phyloP scores from a whole-genome alignment of 495 filamentous ascomycete species.

The Neurospora sp. region DNA sequence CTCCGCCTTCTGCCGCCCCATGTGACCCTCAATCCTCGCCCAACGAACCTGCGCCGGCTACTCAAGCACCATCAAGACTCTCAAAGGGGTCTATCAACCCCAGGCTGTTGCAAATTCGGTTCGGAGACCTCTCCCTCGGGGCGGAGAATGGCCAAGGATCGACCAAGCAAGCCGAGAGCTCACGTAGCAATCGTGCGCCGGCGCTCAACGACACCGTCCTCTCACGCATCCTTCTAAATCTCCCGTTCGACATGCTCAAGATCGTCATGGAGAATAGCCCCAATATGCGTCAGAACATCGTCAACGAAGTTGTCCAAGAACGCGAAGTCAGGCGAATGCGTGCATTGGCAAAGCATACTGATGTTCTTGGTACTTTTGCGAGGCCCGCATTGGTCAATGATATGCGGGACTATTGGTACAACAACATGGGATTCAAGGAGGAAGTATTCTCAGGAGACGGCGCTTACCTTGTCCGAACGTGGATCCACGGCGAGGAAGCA shows the following conservation, averaged over 20 bases:
- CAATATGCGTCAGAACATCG: conserved; percentile 31
- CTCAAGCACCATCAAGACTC: conserved; percentile 31
- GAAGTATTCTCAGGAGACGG: conserved; percentile 22
- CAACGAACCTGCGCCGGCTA: conserved; percentile 8
- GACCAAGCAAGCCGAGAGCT: not conserved
- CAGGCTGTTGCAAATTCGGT: conserved; percentile 48
- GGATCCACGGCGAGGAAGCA: conserved; percentile 7
- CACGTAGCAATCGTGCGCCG: conserved; percentile 1
- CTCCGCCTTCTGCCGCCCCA: not conserved
- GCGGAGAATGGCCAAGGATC: not conserved
- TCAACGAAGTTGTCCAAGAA: conserved; percentile 47
- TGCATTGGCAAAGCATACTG: conserved; percentile 22
- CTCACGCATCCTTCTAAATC: conserved; percentile 53
- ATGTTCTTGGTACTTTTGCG: conserved; percentile 12
- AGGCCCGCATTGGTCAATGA: conserved; percentile 9
- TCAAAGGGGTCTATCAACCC: not conserved
- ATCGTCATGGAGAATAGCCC: conserved; percentile 43
- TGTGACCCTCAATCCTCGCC: not conserved
- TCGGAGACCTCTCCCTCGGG: conserved; percentile 45
- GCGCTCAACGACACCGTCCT: conserved; percentile 27
- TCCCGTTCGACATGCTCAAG: conserved; percentile 52
- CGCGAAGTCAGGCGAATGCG: conserved; percentile 42
- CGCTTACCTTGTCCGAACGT: conserved; percentile 20
- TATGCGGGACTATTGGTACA: conserved; percentile 17
- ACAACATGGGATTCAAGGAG: conserved; percentile 36